A percentile compares a stretch with the other conserved stretches of the same genome.
phyloP scores from a whole-genome alignment of 2,329 filamentous ascomycete species.

The Cytospora piceae region DNA sequence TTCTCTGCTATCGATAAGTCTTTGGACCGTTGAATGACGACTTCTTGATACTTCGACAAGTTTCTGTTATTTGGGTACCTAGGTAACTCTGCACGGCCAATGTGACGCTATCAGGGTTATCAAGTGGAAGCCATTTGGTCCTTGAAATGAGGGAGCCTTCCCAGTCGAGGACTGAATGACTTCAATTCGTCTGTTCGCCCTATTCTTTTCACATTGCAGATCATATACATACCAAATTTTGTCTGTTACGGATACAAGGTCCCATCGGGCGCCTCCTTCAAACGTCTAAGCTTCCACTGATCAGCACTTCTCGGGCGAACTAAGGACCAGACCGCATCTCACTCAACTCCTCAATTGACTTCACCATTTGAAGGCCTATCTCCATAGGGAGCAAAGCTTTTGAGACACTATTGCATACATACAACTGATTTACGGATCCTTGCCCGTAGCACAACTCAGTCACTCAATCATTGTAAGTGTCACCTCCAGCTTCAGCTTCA shows the following conservation, averaged over 20 bases:
- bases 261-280: background rate
- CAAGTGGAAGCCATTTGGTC: background rate
- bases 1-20: slow-evolving; percentile 9
- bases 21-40: slow-evolving; percentile 14
- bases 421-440: background rate
- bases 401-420: too few species aligned
- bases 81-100: background rate
- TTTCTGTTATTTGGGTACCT: slow-evolving; percentile 11
- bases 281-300: background rate
- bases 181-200: too few species aligned
- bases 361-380: background rate
- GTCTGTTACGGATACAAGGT: background rate
- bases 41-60: slow-evolving; percentile 11
- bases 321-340: background rate
- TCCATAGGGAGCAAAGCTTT: background rate
- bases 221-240: background rate
- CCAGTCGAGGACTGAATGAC: too few species aligned
- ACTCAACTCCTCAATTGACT: background rate
- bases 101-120: slow-evolving; percentile 17
- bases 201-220: too few species aligned
- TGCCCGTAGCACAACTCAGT: background rate
- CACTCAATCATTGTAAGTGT: background rate
- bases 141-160: background rate
- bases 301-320: background rate
- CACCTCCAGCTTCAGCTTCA: background rate